Base-by-base conservation (phyloP, 1,284 basidiomycete species). In the Ustilago nuda region DNA sequence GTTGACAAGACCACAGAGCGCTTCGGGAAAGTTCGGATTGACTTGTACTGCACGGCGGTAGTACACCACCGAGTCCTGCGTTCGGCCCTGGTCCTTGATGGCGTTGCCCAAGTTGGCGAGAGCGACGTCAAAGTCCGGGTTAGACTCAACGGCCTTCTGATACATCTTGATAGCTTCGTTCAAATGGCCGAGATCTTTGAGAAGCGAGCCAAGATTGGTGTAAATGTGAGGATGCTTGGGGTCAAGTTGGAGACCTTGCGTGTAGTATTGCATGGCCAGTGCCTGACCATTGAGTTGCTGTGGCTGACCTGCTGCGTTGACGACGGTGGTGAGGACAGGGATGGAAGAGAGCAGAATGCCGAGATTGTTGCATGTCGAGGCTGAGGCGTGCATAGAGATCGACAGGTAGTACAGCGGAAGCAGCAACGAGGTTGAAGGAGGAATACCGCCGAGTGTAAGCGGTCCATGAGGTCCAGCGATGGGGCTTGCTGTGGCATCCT, bases 21-120 rank as follows among this genome's bases (percentile, higher is more conserved):
- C 90, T 72, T 91, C 90, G 2, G 89, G 87, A 41, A 91, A 88
- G 33, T 88, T 81, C 4, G 89, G 88, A 65, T 90, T 90, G n/a
- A 87, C 86, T 23, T 86, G 79, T 11, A 90, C 87, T 3, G 90
- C 90, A 9, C 89, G 87, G 9, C 88, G 86, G 72, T 91, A 91
- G 83, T 88, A 90, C 17, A 85, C 84, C 57, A 91, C 87, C 17
- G 89, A 88, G 61, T 91, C 90, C 71, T 89, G 87, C 27, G 87
- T 86, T 43, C 88, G 87, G 17, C 89, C 89, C 88, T 89, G 78
- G 36, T 78, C 75, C 55, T 77, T 79, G 79, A 91, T 84, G 0
- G 89, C 89, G 80, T 90, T 91, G n/a, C 88, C 90, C 72, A 91
- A 86, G 69, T 91, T 90, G 19, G 90, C 89, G 11, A 91, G 86